phyloP scores from a whole-genome alignment of 2,329 filamentous ascomycete genomes.

The Trichoderma sp. region DNA sequence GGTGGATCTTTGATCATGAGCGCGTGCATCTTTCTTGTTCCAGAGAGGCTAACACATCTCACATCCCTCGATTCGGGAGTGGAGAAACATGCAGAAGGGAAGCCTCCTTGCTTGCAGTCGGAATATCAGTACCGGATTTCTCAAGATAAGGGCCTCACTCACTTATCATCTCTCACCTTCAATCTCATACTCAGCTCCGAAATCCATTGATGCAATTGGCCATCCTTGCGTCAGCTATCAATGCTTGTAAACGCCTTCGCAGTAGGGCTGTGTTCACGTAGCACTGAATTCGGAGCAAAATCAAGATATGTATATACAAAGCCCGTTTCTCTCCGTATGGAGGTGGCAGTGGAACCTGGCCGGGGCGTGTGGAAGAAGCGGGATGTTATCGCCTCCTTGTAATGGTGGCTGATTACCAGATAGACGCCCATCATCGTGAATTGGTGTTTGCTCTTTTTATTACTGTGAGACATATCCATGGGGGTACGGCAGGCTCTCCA shows the following conservation, averaged over 20 bases:
- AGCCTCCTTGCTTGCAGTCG: neutral
- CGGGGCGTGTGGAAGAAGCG: neutral
- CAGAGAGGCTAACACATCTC: neutral
- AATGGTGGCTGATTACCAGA: neutral
- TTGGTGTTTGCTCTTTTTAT: constrained; percentile 12
- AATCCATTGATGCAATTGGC: neutral
- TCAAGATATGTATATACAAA: neutral
- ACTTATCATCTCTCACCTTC: neutral
- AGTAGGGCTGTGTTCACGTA: neutral
- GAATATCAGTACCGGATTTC: neutral
- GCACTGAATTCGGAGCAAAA: neutral
- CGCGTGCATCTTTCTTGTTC: neutral
- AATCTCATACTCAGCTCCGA: neutral
- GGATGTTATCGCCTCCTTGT: neutral
- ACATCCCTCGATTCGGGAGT: neutral
- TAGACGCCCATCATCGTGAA: neutral
- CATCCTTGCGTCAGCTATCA: neutral
- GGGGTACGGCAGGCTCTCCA: neutral
- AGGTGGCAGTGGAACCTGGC: neutral
- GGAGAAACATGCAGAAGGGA: neutral
- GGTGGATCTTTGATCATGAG: neutral
- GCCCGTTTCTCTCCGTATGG: neutral
- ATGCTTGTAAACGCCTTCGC: neutral
- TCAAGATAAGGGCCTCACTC: neutral
- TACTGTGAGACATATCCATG: constrained; percentile 6